Evolutionary conservation across 1,284 basidiomycete species (phyloP).

Genomic region (Hypsizygus ulmarius): DNA sequence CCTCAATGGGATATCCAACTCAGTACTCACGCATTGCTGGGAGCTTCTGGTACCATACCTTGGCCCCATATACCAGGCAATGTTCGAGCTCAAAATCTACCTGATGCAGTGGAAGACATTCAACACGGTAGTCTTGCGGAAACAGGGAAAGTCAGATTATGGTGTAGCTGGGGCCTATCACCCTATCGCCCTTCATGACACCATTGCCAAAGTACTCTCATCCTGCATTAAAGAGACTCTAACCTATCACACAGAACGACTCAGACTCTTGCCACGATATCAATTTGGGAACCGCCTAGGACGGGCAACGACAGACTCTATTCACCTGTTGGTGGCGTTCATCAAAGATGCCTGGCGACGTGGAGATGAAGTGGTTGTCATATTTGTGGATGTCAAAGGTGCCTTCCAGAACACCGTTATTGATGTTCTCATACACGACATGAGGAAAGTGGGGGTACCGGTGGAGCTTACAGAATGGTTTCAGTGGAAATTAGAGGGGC

Average conservation of each 20-base stretch:
- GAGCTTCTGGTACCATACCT: too few species aligned
- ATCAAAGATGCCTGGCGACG: conserved; percentile 2
- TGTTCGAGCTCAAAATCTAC: too few species aligned
- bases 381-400: not conserved
- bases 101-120: too few species aligned
- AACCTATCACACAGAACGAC: not conserved
- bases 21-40: too few species aligned
- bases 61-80: too few species aligned
- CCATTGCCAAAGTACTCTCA: too few species aligned
- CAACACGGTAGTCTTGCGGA: too few species aligned
- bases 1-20: conserved; percentile 31
- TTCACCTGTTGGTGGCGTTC: not conserved
- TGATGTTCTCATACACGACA: conserved; percentile 28
- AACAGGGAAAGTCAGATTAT: too few species aligned
- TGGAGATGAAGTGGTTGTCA: conserved; percentile 1
- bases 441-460: conserved; percentile 28
- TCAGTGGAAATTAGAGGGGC: conserved; percentile 10
- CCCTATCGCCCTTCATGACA: too few species aligned
- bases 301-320: not conserved
- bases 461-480: conserved; percentile 18
- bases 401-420: conserved; percentile 1
- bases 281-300: not conserved
- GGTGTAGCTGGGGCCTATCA: too few species aligned
- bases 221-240: too few species aligned
- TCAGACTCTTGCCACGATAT: not conserved